Evolutionary conservation across 768 basidiomycete species (phyloP), one percentile per base, ranked within the genome.

Genomic region (Piloderma croceum): DNA sequence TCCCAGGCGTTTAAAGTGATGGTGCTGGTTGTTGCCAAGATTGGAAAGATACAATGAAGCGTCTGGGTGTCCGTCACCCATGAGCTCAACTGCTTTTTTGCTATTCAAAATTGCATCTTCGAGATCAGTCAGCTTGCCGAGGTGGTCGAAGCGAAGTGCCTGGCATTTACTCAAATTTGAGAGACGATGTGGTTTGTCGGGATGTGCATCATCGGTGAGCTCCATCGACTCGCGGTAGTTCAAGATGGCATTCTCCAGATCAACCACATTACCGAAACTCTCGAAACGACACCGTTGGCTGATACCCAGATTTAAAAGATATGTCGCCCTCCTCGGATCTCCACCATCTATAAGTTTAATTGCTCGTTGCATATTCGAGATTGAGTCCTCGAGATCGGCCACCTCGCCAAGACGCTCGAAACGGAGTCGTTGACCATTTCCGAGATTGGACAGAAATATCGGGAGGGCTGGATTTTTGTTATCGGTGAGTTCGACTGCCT

Each of bases 41-140:
- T 56, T 51, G 39, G 24, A 24, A 6, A 40, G 29, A 9, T 22
- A 12, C 39, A 7, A 3, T 23, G 42, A 19, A n/a, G 6, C 25
- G 19, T 31, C 9, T 19, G 37, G 20, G n/a, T 43, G 42, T 18
- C 31, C 23, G 24, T 24, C 24, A 25, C 29, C 37, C 9, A 24
- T 44, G 33, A 50, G 35, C n/a, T 41, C 18, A 6, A 50, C 44
- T 17, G 45, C 48, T 12, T 22, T 37, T 25, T 36, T 36, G 11
- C 12, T n/a, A 6, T 35, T 11, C 24, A 34, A 41, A 25, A 54
- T 50, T 9, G 52, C 27, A 11, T 37, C 36, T 27, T 60, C 45
- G n/a, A 64, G 29, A 42, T 61, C 62, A 12, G 47, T 36, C 18
- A 40, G 38, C n/a, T 46, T 36, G 1, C 62, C 59, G 5, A 57